Conservation (phyloP, 352 stramenopile species). For the Phytophthora kernoviae region DNA sequence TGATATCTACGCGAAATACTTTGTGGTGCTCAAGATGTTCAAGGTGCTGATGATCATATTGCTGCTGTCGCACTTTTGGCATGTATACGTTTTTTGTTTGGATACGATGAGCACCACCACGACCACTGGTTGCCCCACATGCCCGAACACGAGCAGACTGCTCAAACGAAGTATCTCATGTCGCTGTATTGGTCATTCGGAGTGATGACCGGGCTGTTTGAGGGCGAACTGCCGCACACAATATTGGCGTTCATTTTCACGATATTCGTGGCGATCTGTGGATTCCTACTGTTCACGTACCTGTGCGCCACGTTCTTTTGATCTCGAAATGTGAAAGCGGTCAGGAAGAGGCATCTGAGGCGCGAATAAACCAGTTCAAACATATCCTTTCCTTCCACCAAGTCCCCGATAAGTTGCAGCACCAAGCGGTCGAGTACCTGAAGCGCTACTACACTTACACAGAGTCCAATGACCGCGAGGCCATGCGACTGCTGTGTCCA, state of each 20-base stretch:
- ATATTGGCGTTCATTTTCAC: conserved; percentile 64
- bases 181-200: conserved; percentile 71
- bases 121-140: conserved; percentile 56
- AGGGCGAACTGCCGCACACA: conserved; percentile 60
- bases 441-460: conserved; percentile 65
- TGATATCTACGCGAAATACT: conserved; percentile 61
- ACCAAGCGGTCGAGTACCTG: conserved; percentile 60
- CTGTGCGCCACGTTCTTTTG: conserved; percentile 79
- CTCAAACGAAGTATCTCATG: conserved; percentile 52
- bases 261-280: conserved; percentile 64
- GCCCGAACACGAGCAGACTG: conserved; percentile 16
- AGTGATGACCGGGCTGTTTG: conserved; percentile 64
- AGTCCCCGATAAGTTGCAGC: conserved; percentile 53
- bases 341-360: conserved; percentile 50
- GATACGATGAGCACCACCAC: conserved; percentile 47
- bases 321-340: conserved; percentile 79
- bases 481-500: conserved; percentile 56
- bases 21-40: conserved; percentile 70
- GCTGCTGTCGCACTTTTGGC: conserved; percentile 59
- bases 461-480: conserved; percentile 72
- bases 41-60: conserved; percentile 59
- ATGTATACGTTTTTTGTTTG: conserved; percentile 62
- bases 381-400: conserved; percentile 71
- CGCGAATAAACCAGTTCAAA: conserved; percentile 74
- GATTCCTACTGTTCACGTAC: conserved; percentile 74